phyloP scores from a whole-genome alignment of 306 rosid genomes.

The Hippophae rhamnoides region DNA sequence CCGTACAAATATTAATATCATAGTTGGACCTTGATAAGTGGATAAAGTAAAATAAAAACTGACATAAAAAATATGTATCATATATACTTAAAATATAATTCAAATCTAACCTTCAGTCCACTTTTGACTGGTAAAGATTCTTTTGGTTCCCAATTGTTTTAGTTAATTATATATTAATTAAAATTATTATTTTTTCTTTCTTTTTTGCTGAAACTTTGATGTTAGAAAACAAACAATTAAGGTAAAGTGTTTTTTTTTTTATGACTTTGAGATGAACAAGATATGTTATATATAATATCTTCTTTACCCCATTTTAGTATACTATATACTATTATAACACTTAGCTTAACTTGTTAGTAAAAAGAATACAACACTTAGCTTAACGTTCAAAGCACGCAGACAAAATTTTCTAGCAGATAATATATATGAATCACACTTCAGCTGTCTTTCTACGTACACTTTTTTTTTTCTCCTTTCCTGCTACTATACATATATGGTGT shows the following conservation, averaged over 20 bases:
- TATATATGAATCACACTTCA: no score
- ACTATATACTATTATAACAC: no score
- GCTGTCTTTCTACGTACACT: no score
- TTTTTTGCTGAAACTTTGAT: constrained; percentile 13
- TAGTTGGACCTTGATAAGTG: constrained; percentile 12
- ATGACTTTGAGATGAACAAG: constrained; percentile 7
- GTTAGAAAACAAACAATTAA: constrained; percentile 8
- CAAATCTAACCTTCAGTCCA: constrained; percentile 31
- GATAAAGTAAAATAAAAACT: constrained; percentile 9
- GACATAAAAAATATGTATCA: constrained; percentile 29
- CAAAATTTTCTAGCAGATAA: no score
- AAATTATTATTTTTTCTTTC: no score
- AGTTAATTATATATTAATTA: neutral
- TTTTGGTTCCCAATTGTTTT: constrained; percentile 33
- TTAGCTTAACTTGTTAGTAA: no score
- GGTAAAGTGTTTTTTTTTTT: constrained; percentile 13
- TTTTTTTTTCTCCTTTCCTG: no score
- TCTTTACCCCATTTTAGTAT: no score
- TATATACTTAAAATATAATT: constrained; percentile 28
- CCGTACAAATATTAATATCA: constrained; percentile 25
- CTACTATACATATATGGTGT: no score
- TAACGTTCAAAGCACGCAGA: no score
- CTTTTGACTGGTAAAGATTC: constrained; percentile 75
- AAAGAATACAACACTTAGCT: no score
- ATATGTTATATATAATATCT: neutral